Conservation (phyloP, 1,284 basidiomycete species). For the Hypsizygus ulmarius region DNA sequence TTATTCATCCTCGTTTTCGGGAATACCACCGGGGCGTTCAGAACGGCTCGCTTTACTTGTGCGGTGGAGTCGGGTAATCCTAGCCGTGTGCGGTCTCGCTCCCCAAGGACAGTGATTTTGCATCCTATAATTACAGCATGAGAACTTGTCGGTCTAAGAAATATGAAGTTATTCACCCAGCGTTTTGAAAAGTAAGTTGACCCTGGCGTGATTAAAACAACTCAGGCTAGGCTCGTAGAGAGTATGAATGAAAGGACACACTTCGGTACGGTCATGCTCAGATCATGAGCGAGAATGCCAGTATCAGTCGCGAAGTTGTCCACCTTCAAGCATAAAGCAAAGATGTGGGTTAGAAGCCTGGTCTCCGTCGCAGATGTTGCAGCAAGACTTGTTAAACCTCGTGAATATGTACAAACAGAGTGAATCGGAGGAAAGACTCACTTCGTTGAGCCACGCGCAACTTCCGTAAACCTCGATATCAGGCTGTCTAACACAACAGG, state of each 20-base stretch:
- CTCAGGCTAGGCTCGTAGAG: slow-evolving; percentile 1
- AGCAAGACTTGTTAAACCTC: slow-evolving; percentile 43
- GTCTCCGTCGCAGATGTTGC: slow-evolving; percentile 71
- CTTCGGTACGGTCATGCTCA: slow-evolving; percentile 63
- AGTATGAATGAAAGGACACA: slow-evolving; percentile 34
- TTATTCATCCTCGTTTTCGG: slow-evolving; percentile 36
- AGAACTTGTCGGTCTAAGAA: background rate
- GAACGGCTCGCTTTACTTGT: slow-evolving; percentile 63
- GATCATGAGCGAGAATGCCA: slow-evolving; percentile 65
- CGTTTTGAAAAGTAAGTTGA: slow-evolving; percentile 52
- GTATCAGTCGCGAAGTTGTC: slow-evolving; percentile 77
- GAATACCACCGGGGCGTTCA: slow-evolving; percentile 76
- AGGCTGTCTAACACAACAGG: slow-evolving; percentile 70
- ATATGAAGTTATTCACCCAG: slow-evolving; percentile 39
- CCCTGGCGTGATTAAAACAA: slow-evolving; percentile 29
- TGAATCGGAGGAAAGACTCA: slow-evolving; percentile 30
- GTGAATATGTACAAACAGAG: slow-evolving; percentile 2
- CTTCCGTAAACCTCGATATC: slow-evolving; percentile 79
- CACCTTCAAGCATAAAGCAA: slow-evolving; percentile 74
- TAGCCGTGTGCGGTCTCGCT: slow-evolving; percentile 63
- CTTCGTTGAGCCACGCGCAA: slow-evolving; percentile 58
- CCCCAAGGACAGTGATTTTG: slow-evolving; percentile 56
- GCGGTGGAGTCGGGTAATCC: slow-evolving; percentile 62
- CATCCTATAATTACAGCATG: slow-evolving; percentile 49
- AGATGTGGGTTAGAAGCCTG: slow-evolving; percentile 73